Conservation (phyloP, 1,139 yeast species). For the Torulaspora globosa region DNA sequence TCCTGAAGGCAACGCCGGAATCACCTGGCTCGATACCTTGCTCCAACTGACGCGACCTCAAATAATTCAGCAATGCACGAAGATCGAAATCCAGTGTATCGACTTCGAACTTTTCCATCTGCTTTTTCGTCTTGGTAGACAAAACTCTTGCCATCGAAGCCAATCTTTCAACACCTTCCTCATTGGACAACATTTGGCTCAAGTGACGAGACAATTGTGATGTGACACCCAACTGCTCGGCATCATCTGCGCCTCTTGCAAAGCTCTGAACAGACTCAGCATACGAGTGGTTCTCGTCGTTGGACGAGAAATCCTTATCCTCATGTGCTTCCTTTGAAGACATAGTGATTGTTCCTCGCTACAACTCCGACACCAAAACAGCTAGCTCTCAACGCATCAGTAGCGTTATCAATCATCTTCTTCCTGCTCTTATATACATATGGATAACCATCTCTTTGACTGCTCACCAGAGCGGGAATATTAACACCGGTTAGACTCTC, state of each 20-base stretch:
- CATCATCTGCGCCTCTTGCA: conserved; percentile 15
- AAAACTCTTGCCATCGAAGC: conserved; percentile 43
- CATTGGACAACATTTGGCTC: conserved; percentile 33
- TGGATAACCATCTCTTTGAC: not conserved
- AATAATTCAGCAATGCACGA: conserved; percentile 40
- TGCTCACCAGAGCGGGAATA: conserved; percentile 2
- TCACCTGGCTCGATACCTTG: conserved; percentile 47
- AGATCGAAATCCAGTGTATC: conserved; percentile 43
- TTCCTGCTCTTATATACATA: not conserved
- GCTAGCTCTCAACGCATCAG: not conserved
- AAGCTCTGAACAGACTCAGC: conserved; percentile 23
- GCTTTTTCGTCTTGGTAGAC: conserved; percentile 41
- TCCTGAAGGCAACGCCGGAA: conserved; percentile 48
- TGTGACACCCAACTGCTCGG: conserved; percentile 29
- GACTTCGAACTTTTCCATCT: conserved; percentile 39
- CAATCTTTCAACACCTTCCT: conserved; percentile 38
- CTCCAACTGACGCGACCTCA: conserved; percentile 37
- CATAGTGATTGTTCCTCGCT: conserved; percentile 7
- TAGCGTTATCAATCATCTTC: not conserved
- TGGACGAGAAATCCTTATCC: conserved; percentile 14
- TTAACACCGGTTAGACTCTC: not conserved
- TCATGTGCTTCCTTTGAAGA: conserved; percentile 15
- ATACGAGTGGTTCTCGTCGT: conserved; percentile 20
- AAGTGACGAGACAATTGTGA: conserved; percentile 34
- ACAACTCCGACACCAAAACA: not conserved